phyloP scores from a whole-genome alignment of 163 green algal genomes.

The Chlamydomonas reinhardtii region DNA sequence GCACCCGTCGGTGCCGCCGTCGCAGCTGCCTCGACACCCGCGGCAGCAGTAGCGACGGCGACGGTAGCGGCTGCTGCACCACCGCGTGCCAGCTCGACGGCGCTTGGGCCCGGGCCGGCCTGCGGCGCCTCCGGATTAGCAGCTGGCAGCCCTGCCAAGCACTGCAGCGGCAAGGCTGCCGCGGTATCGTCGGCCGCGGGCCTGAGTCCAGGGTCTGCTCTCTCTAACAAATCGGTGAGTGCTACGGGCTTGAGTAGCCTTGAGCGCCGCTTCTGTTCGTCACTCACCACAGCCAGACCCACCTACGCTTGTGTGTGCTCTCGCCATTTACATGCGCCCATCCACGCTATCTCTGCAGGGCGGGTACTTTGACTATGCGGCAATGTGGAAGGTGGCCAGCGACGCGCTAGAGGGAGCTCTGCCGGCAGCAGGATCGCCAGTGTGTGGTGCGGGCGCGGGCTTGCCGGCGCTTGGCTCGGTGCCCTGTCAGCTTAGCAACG shows the following conservation, averaged over 20 bases:
- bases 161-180: too few species aligned
- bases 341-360: neutral
- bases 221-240: too few species aligned
- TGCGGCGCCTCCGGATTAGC: too few species aligned
- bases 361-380: conserved; percentile 3
- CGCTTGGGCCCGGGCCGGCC: too few species aligned
- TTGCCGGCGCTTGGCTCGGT: neutral
- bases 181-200: too few species aligned
- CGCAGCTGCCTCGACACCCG: neutral
- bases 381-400: neutral
- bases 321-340: too few species aligned
- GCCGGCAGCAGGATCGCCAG: neutral
- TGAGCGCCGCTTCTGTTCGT: too few species aligned
- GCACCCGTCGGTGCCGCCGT: neutral
- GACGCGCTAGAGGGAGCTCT: neutral
- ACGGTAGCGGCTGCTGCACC: neutral
- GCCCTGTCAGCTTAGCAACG: neutral
- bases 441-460: neutral
- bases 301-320: too few species aligned
- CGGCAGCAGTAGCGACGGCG: neutral
- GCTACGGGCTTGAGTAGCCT: too few species aligned
- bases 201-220: too few species aligned
- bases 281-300: too few species aligned
- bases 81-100: neutral
- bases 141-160: too few species aligned